Percentiles rank a stretch among this genome's conserved stretches.
These are phyloP conservation scores for Phytopythium sindhum DNA, from an alignment of 352 stramenopile species.

Conservation along the genomic window DNA sequence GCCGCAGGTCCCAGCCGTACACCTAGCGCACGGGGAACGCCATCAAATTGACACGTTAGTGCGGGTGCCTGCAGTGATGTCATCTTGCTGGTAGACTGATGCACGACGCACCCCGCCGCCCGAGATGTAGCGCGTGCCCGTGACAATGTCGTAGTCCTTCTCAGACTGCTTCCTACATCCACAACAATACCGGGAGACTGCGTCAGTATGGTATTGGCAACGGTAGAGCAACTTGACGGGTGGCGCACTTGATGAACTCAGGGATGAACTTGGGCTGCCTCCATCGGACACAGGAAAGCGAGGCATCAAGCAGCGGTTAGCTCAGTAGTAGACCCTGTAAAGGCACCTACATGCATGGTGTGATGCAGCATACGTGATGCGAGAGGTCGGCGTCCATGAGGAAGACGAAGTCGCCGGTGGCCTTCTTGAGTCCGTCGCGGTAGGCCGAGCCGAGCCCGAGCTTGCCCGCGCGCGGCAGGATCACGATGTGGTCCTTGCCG, in stretches of 20 bases:
- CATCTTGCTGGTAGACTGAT: neutral
- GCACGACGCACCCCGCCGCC: slow-evolving; percentile 90
- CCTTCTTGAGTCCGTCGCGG: slow-evolving; percentile 92
- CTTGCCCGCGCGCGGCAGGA: slow-evolving; percentile 94
- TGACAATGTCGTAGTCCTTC: slow-evolving; percentile 94
- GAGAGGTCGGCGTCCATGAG: slow-evolving; percentile 99
- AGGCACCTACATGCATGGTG: neutral
- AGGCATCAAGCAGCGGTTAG: neutral
- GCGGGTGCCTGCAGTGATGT: neutral
- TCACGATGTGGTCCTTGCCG: slow-evolving; percentile 89
- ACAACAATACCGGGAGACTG: neutral
- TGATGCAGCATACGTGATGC: slow-evolving; percentile 91
- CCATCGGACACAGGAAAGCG: neutral
- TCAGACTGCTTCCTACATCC: slow-evolving; percentile 57
- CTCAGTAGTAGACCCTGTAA: neutral
- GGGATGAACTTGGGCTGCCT: slow-evolving; percentile 95
- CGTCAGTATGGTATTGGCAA: neutral
- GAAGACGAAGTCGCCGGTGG: slow-evolving; percentile 93
- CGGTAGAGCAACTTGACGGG: too few species aligned
- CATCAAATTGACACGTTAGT: neutral
- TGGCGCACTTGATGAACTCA: slow-evolving; percentile 78
- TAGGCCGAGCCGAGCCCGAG: slow-evolving; percentile 96
- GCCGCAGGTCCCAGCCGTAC: slow-evolving; percentile 94
- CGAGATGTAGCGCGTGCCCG: slow-evolving; percentile 92
- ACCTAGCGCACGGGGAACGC: slow-evolving; percentile 57